Base-by-base conservation (phyloP, 225 moss, liverwort and hornwort species). In the Sphagnum contortum region DNA sequence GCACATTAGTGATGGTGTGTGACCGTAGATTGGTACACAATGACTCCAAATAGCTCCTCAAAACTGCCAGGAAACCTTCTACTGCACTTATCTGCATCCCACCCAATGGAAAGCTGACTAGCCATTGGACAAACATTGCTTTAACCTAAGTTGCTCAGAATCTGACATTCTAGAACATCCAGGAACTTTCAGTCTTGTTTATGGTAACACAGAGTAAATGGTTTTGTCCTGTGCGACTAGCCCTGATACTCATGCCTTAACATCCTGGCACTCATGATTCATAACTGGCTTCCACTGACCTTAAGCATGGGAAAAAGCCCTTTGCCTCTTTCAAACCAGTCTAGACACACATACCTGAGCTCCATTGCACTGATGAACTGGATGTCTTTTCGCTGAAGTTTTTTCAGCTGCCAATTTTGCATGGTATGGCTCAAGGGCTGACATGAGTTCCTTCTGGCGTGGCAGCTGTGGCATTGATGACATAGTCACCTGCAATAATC, bases 1-100 rank as follows among this genome's bases (percentile, higher is more conserved):
- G 95, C 55, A 96, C 95, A 80, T 96, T 96, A 29, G 95, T 96
- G 62, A 96, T 96, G 47, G 95, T 96, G 66, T 96, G 95, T 48
- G 95, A 75, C 62, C 92, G 81, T 14, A 96, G 69, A 75, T 96
- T 88, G 79, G 76, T 88, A 70, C 95, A 96, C 44, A 96, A 71
- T 49, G 87, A 85, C 76, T 96, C 92, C 69, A 92, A 85, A 65
- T 96, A 96, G 11, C 84, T 80, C 46, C 66, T 77, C 57, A 96
- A 14, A 29, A 92, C 90, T 60, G 79, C 75, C 44, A 96, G 72
- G 64, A 96, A 90, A 3, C 81, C 87, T 44, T 85, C 82, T 49
- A 79, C 87, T 74, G 92, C 95, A 69, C 57, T 75, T 71, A 77
- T 86, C 94, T 95, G 91, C 77, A 73, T 72, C 29, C 29, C 29